Evolutionary conservation across 805 yeast genomes (phyloP).

Genomic region (Vanderwaltozyma verrucispora): DNA sequence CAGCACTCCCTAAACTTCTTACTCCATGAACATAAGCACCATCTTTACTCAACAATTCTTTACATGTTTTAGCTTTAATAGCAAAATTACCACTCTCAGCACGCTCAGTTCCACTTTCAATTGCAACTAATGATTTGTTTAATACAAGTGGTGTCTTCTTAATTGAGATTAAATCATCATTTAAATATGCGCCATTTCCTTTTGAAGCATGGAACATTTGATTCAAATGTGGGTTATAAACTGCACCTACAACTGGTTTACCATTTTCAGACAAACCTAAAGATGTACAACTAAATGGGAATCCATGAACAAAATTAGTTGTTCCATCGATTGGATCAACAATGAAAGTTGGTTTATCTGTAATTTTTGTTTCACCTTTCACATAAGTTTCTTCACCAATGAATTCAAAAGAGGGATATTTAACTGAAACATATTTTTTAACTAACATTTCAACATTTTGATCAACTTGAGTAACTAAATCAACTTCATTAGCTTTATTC

Average conservation of each 20-base stretch:
- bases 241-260: conserved; percentile 50
- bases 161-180: conserved; percentile 31
- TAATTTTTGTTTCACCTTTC: conserved; percentile 37
- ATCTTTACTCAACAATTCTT: conserved; percentile 34
- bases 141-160: conserved; percentile 32
- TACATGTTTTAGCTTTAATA: conserved; percentile 39
- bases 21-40: conserved; percentile 55
- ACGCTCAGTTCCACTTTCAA: conserved; percentile 56
- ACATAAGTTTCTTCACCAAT: conserved; percentile 53
- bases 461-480: conserved; percentile 52
- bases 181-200: conserved; percentile 46
- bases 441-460: conserved; percentile 40
- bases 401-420: conserved; percentile 43
- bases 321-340: conserved; percentile 63
- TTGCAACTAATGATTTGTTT: conserved; percentile 44
- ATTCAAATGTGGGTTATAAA: conserved; percentile 50
- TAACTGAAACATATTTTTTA: conserved; percentile 19
- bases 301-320: conserved; percentile 52
- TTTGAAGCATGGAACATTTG: conserved; percentile 43
- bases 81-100: conserved; percentile 46
- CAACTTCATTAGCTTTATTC: conserved; percentile 51
- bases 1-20: conserved; percentile 54
- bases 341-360: conserved; percentile 48
- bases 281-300: conserved; percentile 54
- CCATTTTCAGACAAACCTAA: conserved; percentile 42